Conservation (phyloP, 306 rosid species). For the Sicyos edulis region DNA sequence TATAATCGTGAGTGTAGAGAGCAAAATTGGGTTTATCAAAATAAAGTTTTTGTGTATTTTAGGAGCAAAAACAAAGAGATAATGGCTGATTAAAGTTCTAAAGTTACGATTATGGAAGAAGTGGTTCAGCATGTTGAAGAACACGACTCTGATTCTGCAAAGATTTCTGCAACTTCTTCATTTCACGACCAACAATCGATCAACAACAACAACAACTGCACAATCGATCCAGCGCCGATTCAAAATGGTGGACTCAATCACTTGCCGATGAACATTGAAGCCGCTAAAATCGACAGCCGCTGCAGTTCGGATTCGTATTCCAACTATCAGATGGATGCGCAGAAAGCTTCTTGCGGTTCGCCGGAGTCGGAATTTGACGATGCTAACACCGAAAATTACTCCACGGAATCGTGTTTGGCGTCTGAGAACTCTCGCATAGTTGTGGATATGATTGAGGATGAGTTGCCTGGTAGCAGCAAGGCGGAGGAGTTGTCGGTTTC, state of each 20-base stretch:
- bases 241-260: conserved; percentile 34
- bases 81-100: conserved; percentile 25
- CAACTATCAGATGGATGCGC: conserved; percentile 43
- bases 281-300: conserved; percentile 37
- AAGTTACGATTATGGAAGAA: conserved; percentile 62
- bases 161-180: conserved; percentile 42
- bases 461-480: conserved; percentile 48
- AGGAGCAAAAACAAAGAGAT: conserved; percentile 9
- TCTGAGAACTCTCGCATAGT: conserved; percentile 47
- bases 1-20: background rate
- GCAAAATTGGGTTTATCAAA: conserved; percentile 9
- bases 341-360: conserved; percentile 40
- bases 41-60: conserved; percentile 16
- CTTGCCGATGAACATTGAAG: conserved; percentile 35
- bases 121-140: conserved; percentile 55
- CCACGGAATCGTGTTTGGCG: conserved; percentile 34
- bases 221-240: conserved; percentile 31
- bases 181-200: conserved; percentile 35
- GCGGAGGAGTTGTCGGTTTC: conserved; percentile 60
- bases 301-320: conserved; percentile 44
- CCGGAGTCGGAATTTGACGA: conserved; percentile 50
- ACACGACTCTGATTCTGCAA: conserved; percentile 57
- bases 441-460: conserved; percentile 53
- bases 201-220: conserved; percentile 28
- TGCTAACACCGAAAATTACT: conserved; percentile 32